phyloP scores from a whole-genome alignment of 805 yeast species.

The Lipomyces sp. region DNA sequence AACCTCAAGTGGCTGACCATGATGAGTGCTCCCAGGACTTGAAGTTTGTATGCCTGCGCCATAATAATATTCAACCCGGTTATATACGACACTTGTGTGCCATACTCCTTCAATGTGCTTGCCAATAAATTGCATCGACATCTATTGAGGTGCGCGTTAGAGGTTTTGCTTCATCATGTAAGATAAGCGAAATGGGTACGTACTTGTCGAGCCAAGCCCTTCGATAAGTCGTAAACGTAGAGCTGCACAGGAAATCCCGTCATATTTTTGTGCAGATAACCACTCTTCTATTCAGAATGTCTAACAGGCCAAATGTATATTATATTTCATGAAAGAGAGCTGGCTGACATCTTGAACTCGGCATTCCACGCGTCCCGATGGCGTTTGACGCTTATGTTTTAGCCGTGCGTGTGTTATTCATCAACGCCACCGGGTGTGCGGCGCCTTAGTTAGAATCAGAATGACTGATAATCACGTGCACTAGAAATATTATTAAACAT shows the following conservation, averaged over 20 bases:
- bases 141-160: conserved; percentile 10
- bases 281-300: too few species aligned
- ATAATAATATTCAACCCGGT: conserved; percentile 61
- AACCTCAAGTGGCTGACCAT: conserved; percentile 61
- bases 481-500: too few species aligned
- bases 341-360: background rate
- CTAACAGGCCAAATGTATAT: too few species aligned
- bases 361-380: background rate
- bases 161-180: background rate
- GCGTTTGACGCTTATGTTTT: background rate
- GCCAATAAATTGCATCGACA: conserved; percentile 58
- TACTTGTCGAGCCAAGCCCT: conserved; percentile 60
- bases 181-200: background rate
- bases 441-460: background rate
- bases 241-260: conserved; percentile 52
- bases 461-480: too few species aligned
- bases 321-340: background rate
- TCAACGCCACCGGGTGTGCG: background rate
- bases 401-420: background rate
- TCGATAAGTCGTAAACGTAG: conserved; percentile 67
- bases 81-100: conserved; percentile 63
- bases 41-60: conserved; percentile 61
- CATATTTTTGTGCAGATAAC: background rate
- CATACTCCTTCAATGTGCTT: conserved; percentile 61
- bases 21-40: conserved; percentile 60